Evolutionary conservation across 257 asterid species (phyloP).

Genomic region (Solanum infundibuliforme): DNA sequence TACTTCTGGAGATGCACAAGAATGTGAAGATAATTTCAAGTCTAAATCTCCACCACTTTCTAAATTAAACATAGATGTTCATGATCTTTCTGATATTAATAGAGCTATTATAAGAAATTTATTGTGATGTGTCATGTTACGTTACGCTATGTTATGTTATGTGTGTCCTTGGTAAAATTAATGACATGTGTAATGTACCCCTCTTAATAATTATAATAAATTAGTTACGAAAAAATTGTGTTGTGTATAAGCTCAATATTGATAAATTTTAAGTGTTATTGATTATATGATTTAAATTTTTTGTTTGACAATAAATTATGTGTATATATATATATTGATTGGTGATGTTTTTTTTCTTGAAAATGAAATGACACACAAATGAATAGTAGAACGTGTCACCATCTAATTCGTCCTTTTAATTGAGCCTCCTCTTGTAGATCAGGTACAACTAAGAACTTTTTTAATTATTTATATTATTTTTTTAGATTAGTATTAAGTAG

Average conservation of each 20-base stretch:
- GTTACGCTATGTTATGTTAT: not conserved
- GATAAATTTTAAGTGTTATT: not conserved
- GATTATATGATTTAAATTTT: too few relatives aligned
- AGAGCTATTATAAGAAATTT: conserved; percentile 23
- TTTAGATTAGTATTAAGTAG: not conserved
- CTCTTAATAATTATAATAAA: not conserved
- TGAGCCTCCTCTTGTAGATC: not conserved
- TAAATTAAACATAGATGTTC: conserved; percentile 8
- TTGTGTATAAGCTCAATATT: not conserved
- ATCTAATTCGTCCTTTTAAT: not conserved
- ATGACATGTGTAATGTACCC: not conserved
- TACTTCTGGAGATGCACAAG: conserved; percentile 11
- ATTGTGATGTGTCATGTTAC: conserved; percentile 6
- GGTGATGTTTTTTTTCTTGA: not conserved
- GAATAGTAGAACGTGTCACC: not conserved
- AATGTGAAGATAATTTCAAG: conserved; percentile 9
- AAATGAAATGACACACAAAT: not conserved
- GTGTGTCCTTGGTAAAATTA: not conserved
- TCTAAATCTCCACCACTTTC: not conserved
- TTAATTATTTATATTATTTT: not conserved
- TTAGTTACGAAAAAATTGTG: not conserved
- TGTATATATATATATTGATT: not conserved
- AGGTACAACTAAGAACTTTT: not conserved
- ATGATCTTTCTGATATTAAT: conserved; percentile 32
- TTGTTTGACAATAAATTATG: too few relatives aligned